phyloP scores from a whole-genome alignment of 495 filamentous ascomycete genomes.

The Tuber magnatum region DNA sequence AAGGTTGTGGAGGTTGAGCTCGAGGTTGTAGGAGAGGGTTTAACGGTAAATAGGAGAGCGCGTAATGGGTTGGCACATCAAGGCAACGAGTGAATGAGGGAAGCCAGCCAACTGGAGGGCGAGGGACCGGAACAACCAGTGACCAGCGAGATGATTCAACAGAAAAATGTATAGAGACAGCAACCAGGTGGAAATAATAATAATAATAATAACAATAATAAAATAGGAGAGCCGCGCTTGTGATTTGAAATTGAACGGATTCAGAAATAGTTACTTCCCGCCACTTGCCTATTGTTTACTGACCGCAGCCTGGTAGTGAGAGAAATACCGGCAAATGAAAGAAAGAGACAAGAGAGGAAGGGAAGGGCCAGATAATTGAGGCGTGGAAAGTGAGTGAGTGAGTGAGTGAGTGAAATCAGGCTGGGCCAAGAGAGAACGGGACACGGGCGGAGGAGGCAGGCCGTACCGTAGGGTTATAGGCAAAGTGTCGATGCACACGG shows the following conservation, averaged over 20 bases:
- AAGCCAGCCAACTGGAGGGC: conserved; percentile 27
- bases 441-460: neutral
- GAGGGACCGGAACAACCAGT: conserved; percentile 28
- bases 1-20: conserved; percentile 15
- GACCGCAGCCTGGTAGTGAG: neutral
- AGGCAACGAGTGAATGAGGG: conserved; percentile 18
- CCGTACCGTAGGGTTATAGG: neutral
- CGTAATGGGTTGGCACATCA: conserved; percentile 3
- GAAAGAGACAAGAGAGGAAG: conserved; percentile 21
- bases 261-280: neutral
- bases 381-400: too few relatives aligned
- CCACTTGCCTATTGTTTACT: neutral
- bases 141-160: neutral
- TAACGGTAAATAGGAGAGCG: neutral
- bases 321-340: conserved; percentile 7
- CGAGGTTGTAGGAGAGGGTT: neutral
- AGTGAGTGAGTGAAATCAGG: neutral
- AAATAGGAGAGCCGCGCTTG: conserved; percentile 16
- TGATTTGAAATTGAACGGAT: neutral
- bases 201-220: neutral
- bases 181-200: conserved; percentile 19
- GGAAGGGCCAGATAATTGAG: conserved; percentile 25
- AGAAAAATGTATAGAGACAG: conserved; percentile 4
- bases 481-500: neutral
- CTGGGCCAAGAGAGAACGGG: neutral